Evolutionary conservation across 495 filamentous ascomycete species (phyloP).

Genomic region (Jackrogersella multiformis): DNA sequence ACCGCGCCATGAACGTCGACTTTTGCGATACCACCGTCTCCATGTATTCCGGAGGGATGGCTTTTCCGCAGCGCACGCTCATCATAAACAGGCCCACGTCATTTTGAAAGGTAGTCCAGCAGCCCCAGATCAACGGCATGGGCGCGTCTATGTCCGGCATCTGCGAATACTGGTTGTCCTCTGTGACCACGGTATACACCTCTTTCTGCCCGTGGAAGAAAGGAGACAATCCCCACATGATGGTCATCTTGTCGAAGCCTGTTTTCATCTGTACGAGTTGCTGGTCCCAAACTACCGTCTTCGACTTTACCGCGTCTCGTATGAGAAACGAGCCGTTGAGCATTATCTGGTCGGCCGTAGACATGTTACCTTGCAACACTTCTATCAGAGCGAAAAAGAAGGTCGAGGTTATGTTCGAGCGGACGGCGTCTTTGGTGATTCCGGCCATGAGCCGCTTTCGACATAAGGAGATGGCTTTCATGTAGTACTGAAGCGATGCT

Average conservation of each 20-base stretch:
- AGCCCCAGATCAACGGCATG: conserved; percentile 4
- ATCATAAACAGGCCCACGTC: conserved; percentile 38
- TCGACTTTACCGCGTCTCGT: conserved; percentile 18
- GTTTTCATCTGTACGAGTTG: conserved; percentile 19
- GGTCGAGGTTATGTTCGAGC: conserved; percentile 18
- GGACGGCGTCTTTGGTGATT: conserved; percentile 14
- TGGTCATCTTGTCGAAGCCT: conserved; percentile 33
- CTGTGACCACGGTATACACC: not conserved
- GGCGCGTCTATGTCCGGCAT: conserved; percentile 19
- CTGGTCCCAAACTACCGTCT: conserved; percentile 10
- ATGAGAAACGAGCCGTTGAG: conserved; percentile 28
- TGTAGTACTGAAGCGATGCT: conserved; percentile 42
- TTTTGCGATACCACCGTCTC: conserved; percentile 12
- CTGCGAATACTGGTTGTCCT: not conserved
- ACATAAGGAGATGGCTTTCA: conserved; percentile 41
- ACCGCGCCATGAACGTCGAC: conserved; percentile 17
- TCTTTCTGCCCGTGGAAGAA: conserved; percentile 34
- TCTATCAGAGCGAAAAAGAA: conserved; percentile 45
- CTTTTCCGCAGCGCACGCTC: conserved; percentile 23
- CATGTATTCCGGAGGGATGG: conserved; percentile 12
- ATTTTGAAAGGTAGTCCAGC: conserved; percentile 35
- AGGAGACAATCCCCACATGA: conserved; percentile 38
- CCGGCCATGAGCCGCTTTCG: conserved; percentile 29
- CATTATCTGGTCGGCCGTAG: conserved; percentile 37
- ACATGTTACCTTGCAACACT: conserved; percentile 46